Base-by-base conservation (phyloP, 305 asterid genomes). In the Rubia tinctorum region DNA sequence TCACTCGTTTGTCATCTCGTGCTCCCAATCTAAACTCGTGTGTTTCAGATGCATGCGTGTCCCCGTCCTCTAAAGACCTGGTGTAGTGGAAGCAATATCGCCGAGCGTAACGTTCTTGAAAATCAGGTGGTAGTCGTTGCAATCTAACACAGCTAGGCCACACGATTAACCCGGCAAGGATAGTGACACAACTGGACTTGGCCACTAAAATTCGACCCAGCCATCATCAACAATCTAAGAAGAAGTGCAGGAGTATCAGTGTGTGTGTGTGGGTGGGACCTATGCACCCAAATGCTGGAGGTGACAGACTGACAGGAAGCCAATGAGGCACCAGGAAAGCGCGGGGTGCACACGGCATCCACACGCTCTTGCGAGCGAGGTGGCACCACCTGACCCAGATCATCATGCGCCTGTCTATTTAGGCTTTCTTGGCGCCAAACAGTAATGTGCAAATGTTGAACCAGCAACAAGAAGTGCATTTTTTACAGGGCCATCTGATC, bases 271-370 rank as follows among this genome's bases (percentile, higher is more conserved):
- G 78, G 84, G 45, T 55, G 71, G 75, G 61, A 17, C 80, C 80
- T 30, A 70, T 63, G 49, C 71, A 55, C 44, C 51, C 68, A 62
- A 23, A 4, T 23, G 30, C 30, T 27, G 30, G 30, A 27, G 30
- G 2, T 27, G 30, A 27, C 30, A 27, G 30, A 75, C 78, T 80
- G 85, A 82, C 73, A 60, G 58, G 25, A 58, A 79, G 83, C 84
- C 89, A 83, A 82, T 80, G 69, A 22, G 45, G 61, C 40, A 69
- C 20, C 14, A 34, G 56, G 53, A 11, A 5, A 73, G 66, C 66
- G 76, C 68, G 23, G 59, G 82, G 80, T 63, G 85, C 82, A 80
- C 79, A 79, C 78, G 82, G 64, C 76, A 71, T 85, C 82, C 90
- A 82, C 84, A 86, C 81, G 83, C 75, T 70, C 73, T 71, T 77